Conservation (phyloP, 331 rosid genomes). For the Rhamnella rubrinervis region DNA sequence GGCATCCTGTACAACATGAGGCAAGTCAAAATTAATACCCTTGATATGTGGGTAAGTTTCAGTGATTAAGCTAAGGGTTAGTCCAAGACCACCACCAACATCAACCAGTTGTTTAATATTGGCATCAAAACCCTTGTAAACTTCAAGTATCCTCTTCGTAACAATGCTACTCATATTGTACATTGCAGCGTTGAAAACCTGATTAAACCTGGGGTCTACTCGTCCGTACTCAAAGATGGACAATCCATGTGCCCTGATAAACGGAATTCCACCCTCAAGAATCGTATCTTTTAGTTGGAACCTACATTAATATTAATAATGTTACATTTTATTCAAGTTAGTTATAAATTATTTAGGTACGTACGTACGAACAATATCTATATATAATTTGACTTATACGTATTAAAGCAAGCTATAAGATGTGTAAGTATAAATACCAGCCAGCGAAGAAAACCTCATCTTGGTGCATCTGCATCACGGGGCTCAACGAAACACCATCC, state of each 20-base stretch:
- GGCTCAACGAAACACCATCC: slow-evolving; percentile 38
- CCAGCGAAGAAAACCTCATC: slow-evolving; percentile 27
- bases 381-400: too few relatives aligned
- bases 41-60: slow-evolving; percentile 21
- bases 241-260: slow-evolving; percentile 22
- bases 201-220: slow-evolving; percentile 17
- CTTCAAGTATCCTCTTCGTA: slow-evolving; percentile 22
- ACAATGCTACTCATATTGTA: slow-evolving; percentile 7
- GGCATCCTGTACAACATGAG: slow-evolving; percentile 26
- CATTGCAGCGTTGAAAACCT: slow-evolving; percentile 35
- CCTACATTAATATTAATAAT: not conserved
- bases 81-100: slow-evolving; percentile 34
- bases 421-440: slow-evolving; percentile 19
- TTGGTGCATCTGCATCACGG: slow-evolving; percentile 19
- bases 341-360: too few relatives aligned
- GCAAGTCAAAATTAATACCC: slow-evolving; percentile 31
- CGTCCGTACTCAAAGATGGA: slow-evolving; percentile 19
- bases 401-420: too few relatives aligned
- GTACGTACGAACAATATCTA: too few relatives aligned
- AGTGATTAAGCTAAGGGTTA: slow-evolving; percentile 11
- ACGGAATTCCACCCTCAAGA: slow-evolving; percentile 41
- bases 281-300: slow-evolving; percentile 25
- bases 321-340: too few relatives aligned
- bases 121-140: slow-evolving; percentile 20
- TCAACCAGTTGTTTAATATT: slow-evolving; percentile 24